Base-by-base conservation (phyloP, 129 eudicot species). In the Pittosporum tobira region DNA sequence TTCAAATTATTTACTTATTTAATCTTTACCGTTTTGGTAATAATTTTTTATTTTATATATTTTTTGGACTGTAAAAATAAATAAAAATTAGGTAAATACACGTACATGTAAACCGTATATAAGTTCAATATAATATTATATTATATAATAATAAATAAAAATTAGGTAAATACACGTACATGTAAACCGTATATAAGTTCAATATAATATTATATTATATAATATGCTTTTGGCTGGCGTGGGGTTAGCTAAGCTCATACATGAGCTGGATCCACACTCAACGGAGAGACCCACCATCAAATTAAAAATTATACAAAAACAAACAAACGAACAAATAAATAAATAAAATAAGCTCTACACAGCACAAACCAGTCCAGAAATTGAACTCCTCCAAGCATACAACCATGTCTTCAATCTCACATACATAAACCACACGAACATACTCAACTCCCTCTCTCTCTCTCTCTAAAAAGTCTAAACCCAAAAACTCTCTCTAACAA, bases 211-310 rank as follows among this genome's bases (percentile, higher is more conserved):
- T n/a, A n/a, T n/a, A n/a, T n/a, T n/a, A n/a, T n/a, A 19, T 73
- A 66, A 47, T 34, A 50, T 53, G 66, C 25, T 59, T 75, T 68
- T 65, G 70, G 80, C 80, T 76, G 87, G 69, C 83, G 71, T 79
- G 80, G 87, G 83, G 82, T 73, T 73, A 44, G 83, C 76, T 73
- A 70, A 68, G 75, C 72, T 71, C 81, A 82, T 68, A 65, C 78
- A 64, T 85, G 95, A 85, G 95, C 96, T 88, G 94, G 81, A 84
- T 81, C 88, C 94, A 88, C 96, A 75, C 94, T 69, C 77, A 74
- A 67, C 77, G 74, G 71, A 61, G 73, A 61, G 88, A 57, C 96
- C 96, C 87, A 82, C 88, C 68, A 61, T 57, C 58, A 57, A 71
- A 45, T 48, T 15, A 67, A 71, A 10, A 18, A 51, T 10, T 16